phyloP scores from a whole-genome alignment of 345 rosid species.

The Eucalyptus grandis region DNA sequence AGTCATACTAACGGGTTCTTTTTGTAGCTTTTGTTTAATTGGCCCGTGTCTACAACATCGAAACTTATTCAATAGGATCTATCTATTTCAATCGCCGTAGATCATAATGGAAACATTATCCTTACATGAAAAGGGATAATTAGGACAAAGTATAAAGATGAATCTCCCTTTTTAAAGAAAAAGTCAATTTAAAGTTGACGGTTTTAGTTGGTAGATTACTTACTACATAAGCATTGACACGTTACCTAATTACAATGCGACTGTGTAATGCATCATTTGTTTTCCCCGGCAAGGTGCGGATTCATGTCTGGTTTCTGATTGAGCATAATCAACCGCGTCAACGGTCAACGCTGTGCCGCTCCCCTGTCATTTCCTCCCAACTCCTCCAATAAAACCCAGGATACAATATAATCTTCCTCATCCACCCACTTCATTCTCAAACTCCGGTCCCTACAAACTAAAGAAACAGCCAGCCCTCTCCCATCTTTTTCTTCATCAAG shows the following conservation, averaged over 20 bases:
- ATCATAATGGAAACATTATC: not conserved
- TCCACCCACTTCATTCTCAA: not conserved
- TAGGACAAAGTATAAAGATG: rapidly evolving
- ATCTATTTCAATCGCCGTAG: not conserved
- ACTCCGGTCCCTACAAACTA: not conserved
- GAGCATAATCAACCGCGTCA: not conserved
- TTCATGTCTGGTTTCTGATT: not conserved
- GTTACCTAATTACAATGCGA: not conserved
- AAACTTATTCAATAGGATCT: not conserved
- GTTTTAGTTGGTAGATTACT: not conserved
- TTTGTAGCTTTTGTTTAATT: not conserved
- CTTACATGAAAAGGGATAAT: not conserved
- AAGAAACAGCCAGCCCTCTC: not conserved
- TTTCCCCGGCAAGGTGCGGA: not conserved
- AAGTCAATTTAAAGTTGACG: not conserved
- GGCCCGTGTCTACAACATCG: not conserved
- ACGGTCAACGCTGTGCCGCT: not conserved
- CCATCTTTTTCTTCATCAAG: not conserved
- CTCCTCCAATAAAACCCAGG: not conserved
- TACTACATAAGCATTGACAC: not conserved
- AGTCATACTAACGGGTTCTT: not conserved
- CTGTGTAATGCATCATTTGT: not conserved
- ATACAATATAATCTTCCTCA: not conserved
- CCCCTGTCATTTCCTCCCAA: not conserved
- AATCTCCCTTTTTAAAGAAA: not conserved